Evolutionary conservation across 257 asterid species (phyloP).

Genomic region (Solanum sitiens): DNA sequence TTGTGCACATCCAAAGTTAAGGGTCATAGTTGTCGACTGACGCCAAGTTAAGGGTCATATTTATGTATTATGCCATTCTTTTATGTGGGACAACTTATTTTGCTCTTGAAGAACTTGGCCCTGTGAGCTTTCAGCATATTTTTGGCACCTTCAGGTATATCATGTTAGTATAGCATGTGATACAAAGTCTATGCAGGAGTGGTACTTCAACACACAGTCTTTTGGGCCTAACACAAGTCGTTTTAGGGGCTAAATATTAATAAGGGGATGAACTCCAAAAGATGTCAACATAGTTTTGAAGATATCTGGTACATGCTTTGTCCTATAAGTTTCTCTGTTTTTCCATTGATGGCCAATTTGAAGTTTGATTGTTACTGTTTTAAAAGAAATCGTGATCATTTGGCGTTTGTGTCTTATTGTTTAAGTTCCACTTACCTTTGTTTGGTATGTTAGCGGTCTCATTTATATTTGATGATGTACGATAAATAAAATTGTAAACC

Average conservation of each 20-base stretch:
- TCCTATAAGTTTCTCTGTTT: background rate
- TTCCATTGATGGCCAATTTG: background rate
- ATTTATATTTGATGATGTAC: background rate
- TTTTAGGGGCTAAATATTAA: background rate
- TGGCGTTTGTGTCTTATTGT: background rate
- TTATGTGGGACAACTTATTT: background rate
- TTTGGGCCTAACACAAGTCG: background rate
- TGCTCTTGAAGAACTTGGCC: background rate
- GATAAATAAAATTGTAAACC: background rate
- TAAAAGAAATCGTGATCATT: background rate
- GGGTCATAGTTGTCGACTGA: too few species aligned
- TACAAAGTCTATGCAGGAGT: background rate
- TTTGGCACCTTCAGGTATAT: background rate
- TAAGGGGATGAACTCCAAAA: background rate
- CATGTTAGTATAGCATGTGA: background rate
- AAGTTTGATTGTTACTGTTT: background rate
- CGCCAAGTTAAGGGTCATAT: too few species aligned
- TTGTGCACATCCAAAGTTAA: too few species aligned
- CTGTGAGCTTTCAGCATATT: background rate
- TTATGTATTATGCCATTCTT: background rate
- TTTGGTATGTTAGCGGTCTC: background rate
- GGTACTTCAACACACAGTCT: background rate
- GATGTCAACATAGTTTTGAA: background rate
- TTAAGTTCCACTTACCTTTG: background rate
- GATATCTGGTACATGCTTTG: background rate